These are phyloP conservation scores for Zoysia matrella DNA, from an alignment of 202 grass and related monocot species.

Conservation along the genomic window DNA sequence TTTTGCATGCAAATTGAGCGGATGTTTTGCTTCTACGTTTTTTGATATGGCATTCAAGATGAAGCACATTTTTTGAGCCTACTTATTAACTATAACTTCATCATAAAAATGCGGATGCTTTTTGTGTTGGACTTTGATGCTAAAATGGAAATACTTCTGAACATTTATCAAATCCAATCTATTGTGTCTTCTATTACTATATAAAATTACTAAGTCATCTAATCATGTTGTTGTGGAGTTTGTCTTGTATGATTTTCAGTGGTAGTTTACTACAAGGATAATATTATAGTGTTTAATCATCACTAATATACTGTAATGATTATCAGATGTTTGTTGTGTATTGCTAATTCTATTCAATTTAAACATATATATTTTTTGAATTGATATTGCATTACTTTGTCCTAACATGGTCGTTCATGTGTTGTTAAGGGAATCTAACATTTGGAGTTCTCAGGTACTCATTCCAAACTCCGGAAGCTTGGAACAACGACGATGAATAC, in stretches of 20 bases:
- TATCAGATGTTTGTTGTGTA: neutral
- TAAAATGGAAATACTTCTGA: neutral
- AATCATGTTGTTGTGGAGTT: neutral
- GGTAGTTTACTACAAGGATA: neutral
- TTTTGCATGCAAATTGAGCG: slow-evolving; percentile 4
- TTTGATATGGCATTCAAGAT: neutral
- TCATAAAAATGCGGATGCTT: no score
- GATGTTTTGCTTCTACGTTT: neutral
- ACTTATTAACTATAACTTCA: no score
- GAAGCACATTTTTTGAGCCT: no score
- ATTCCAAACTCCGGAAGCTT: slow-evolving; percentile 97
- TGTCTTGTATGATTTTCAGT: neutral
- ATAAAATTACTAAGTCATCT: neutral
- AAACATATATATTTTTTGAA: no score
- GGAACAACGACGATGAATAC: slow-evolving; percentile 87
- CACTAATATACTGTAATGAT: no score
- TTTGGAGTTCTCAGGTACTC: slow-evolving; percentile 59
- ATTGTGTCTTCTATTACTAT: neutral
- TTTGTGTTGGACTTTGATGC: no score
- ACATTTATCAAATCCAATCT: neutral
- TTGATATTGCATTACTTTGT: slow-evolving; percentile 2
- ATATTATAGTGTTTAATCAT: no score
- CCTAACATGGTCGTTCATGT: neutral
- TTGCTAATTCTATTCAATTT: neutral
- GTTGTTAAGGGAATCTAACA: neutral